Base-by-base conservation (phyloP, 208 protist genomes). In the Trypanosoma caninum region DNA sequence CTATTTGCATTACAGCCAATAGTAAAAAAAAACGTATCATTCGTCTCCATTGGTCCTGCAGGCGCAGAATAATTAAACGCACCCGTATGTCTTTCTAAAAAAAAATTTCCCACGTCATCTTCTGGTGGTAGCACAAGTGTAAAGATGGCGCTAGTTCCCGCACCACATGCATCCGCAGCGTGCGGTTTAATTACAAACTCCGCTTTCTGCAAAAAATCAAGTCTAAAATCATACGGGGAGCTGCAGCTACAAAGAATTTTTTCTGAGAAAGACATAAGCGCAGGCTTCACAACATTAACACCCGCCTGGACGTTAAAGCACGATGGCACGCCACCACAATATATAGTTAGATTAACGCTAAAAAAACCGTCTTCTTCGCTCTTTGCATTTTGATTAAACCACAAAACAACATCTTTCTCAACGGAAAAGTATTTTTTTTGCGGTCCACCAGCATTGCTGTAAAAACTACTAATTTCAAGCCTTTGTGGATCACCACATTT, bases 291-390 rank as follows among this genome's bases (percentile, higher is more conserved):
- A 41, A 65, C 40, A 27, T 51, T 14, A n/a, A 77, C 74, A 8
- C 73, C 65, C 25, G 46, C 52, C 67, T 87, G 73, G 5, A 66
- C 53, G 31, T 73, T 44, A 46, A 33, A 25, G 45, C 84, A 91
- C 1, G 55, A 33, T 9, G 63, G 7, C 25, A 63, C 48, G 38
- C 56, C 68, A 50, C 61, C 48, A 72, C 84, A 91, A 54, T 66
- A 56, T 9, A 87, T 69, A 11, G 62, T 61, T 31, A 87, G 37
- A 3, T 51, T 65, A 14, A 59, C 72, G 2, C 54, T 74, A 67
- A 77, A 91, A 53, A 70, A 38, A 40, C 84, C 84, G 20, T 74
- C 64, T 2, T 57, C 23, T 4, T 46, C 70, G 56, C 59, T 74
- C 18, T 41, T 37, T 20, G 61, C 45, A 20, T 73, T 55, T 2